Percentiles rank a stretch among this genome's conserved stretches.
These are phyloP conservation scores for Dothideomycetes sp. DNA, from an alignment of 2,329 filamentous ascomycete genomes.

Conservation along the genomic window DNA sequence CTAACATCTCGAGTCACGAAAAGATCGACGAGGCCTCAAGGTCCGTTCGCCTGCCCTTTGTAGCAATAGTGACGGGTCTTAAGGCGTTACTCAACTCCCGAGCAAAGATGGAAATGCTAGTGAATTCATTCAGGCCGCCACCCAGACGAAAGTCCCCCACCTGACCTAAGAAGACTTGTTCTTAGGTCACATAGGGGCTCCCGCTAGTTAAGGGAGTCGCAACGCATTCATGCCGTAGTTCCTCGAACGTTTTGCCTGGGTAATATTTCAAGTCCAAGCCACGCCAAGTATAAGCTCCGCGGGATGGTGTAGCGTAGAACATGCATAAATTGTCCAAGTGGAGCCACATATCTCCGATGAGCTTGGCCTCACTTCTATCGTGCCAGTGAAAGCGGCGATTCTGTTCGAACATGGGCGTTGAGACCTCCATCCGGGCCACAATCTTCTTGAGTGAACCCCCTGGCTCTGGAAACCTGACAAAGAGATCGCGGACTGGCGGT, in stretches of 20 bases:
- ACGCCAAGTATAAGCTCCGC: not conserved
- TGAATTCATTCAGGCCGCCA: not conserved
- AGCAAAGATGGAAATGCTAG: not conserved
- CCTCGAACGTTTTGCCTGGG: not conserved
- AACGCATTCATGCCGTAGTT: not conserved
- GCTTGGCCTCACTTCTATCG: not conserved
- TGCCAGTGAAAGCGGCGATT: not conserved
- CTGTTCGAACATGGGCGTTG: not conserved
- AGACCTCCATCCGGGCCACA: not conserved
- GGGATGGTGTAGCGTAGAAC: not conserved
- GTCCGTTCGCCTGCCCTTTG: too few relatives aligned
- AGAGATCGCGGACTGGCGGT: not conserved
- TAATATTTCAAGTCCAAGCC: not conserved
- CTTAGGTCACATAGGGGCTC: not conserved
- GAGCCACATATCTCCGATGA: not conserved
- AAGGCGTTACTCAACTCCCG: too few relatives aligned
- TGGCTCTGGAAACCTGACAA: not conserved
- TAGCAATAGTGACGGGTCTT: too few relatives aligned
- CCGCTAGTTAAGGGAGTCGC: not conserved
- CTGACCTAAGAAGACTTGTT: not conserved
- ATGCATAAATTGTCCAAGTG: not conserved
- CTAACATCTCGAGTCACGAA: too few relatives aligned
- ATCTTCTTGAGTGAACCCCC: not conserved
- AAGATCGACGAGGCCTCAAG: too few relatives aligned
- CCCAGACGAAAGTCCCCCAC: too few relatives aligned